Evolutionary conservation across 2,329 filamentous ascomycete species (phyloP), one percentile per base, ranked within the genome.

Genomic region (Alternaria incomplexa): DNA sequence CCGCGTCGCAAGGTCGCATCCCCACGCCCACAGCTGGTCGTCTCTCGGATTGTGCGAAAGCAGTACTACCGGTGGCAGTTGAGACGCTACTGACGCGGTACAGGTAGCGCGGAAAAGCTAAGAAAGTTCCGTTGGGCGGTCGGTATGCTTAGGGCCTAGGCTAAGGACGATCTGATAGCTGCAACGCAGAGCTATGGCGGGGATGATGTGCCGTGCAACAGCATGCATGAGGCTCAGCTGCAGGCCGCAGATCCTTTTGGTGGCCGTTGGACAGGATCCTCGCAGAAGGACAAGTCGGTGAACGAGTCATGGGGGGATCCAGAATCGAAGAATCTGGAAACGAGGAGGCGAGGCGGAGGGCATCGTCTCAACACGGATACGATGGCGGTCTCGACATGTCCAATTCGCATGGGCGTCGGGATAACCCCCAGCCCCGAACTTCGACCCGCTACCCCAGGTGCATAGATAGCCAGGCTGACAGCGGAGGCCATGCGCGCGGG

Each of bases 211-310:
- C 59, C 53, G 58, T 28, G 44, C 28, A 56, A 48, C 17, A 51
- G 43, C 32, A 46, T 48, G 59, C 59, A 53, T 61, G 59, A 61
- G 59, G 59, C 59, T 58, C 46, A 58, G 40, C 54, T 61, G 59
- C 54, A 58, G 36, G 47, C 28, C 40, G 59, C 47, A 61, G 59
- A 61, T 61, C 59, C n/a, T 40, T 61, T 61, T 61, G 59, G 59
- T 61, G 59, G 59, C 59, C 59, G 59, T 61, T 61, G 56, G 25
- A 45, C 40, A 46, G 20, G 28, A 53, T 61, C 28, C 36, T 56
- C 54, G 46, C 26, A 40, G 15, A 32, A 50, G 36, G 53, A 58
- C 32, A 58, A 61, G 59, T 61, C 59, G 59, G 59, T 61, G 59
- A 61, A 61, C 59, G 59, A 61, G 59, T 61, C 58, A 61, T 53